phyloP scores from a whole-genome alignment of 768 basidiomycete genomes.

The Suillus spraguei region DNA sequence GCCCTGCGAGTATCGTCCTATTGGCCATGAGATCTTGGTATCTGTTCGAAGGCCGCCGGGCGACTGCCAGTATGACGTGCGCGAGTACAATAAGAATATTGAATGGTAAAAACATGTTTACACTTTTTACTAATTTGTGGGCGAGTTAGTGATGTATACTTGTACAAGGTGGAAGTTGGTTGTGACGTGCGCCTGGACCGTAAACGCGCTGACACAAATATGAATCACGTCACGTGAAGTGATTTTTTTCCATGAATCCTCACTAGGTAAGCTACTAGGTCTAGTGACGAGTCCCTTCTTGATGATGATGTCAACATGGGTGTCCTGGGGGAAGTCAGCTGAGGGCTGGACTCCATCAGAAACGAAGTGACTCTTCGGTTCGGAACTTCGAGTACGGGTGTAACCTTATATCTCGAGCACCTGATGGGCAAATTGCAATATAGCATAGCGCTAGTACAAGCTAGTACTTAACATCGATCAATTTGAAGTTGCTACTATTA shows the following conservation, averaged over 20 bases:
- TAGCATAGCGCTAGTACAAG: background rate
- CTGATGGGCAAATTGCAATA: background rate
- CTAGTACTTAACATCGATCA: background rate
- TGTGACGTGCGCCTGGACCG: too few species aligned
- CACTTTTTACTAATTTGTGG: background rate
- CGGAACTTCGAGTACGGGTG: background rate
- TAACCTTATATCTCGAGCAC: background rate
- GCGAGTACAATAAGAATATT: background rate
- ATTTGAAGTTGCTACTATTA: background rate
- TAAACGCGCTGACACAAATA: background rate
- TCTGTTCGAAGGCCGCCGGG: background rate
- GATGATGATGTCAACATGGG: background rate
- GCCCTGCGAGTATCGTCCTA: background rate
- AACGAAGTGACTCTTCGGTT: background rate
- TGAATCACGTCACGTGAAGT: conserved; percentile 22
- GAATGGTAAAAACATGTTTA: conserved; percentile 1
- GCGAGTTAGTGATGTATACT: background rate
- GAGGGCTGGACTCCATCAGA: background rate
- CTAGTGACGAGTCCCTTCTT: background rate
- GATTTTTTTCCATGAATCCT: conserved; percentile 14
- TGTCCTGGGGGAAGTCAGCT: background rate
- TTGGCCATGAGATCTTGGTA: background rate
- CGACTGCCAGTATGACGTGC: background rate
- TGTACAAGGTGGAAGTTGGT: background rate
- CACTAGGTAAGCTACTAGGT: too few species aligned